Evolutionary conservation across 345 rosid species (phyloP).

Genomic region (Noccaea bulbosa): DNA sequence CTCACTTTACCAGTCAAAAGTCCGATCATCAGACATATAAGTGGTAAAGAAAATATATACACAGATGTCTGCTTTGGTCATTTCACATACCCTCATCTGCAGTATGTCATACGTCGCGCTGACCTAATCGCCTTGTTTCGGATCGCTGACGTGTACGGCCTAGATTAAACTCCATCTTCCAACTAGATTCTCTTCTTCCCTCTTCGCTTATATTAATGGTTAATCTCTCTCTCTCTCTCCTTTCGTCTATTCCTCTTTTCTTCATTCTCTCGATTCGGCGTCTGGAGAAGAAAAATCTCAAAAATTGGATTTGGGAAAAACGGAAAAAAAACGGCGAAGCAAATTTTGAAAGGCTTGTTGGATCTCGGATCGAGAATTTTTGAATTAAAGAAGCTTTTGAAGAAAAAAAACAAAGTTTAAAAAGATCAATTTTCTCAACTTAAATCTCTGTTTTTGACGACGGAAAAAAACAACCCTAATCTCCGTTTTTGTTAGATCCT

Average conservation of each 20-base stretch:
- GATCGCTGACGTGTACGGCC: constrained; percentile 87
- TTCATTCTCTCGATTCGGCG: constrained; percentile 27
- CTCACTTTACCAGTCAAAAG: constrained; percentile 2
- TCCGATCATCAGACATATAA: not conserved
- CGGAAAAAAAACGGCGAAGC: constrained; percentile 4
- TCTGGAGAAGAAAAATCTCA: constrained; percentile 20
- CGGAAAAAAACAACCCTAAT: constrained; percentile 33
- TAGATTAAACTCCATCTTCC: constrained; percentile 49
- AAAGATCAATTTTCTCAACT: constrained; percentile 6
- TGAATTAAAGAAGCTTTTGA: not conserved
- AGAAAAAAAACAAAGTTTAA: not conserved
- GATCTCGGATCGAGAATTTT: constrained; percentile 40
- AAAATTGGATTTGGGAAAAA: constrained; percentile 2
- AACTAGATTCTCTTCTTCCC: constrained; percentile 46
- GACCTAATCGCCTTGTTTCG: constrained; percentile 23
- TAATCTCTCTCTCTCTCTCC: not conserved
- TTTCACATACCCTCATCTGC: not conserved
- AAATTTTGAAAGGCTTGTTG: constrained; percentile 18
- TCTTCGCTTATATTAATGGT: not conserved
- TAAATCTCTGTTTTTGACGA: constrained; percentile 26
- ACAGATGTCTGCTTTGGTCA: constrained; percentile 4
- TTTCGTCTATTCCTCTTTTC: not conserved
- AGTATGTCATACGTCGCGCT: constrained; percentile 28
- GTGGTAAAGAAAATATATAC: not conserved
- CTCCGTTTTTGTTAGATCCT: constrained; percentile 21